phyloP scores from a whole-genome alignment of 352 stramenopile species.

The Hyaloperonospora brassicae region DNA sequence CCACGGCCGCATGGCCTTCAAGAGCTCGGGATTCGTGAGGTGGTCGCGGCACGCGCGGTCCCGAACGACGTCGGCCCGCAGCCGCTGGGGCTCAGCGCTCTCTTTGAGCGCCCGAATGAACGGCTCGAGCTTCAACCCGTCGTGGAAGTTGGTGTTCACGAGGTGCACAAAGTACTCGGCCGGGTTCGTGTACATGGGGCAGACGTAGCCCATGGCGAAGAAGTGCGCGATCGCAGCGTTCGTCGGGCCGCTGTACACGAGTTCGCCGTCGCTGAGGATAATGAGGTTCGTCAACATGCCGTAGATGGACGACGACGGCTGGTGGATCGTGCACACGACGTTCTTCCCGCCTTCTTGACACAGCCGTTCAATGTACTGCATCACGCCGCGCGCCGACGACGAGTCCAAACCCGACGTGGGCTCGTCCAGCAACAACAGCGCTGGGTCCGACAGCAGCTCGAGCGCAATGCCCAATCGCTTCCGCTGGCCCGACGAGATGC shows the following conservation, averaged over 20 bases:
- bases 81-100: slow-evolving; percentile 29
- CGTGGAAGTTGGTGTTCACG: slow-evolving; percentile 62
- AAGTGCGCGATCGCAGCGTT: slow-evolving; percentile 53
- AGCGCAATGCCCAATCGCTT: slow-evolving; percentile 92
- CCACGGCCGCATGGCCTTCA: slow-evolving; percentile 39
- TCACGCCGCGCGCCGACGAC: slow-evolving; percentile 82
- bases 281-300: slow-evolving; percentile 61
- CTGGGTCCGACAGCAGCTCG: slow-evolving; percentile 91
- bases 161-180: slow-evolving; percentile 68
- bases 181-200: slow-evolving; percentile 66
- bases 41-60: slow-evolving; percentile 31
- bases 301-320: slow-evolving; percentile 75
- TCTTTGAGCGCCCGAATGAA: slow-evolving; percentile 34
- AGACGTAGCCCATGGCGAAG: slow-evolving; percentile 45
- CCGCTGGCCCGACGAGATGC: slow-evolving; percentile 82
- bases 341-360: slow-evolving; percentile 59
- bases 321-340: slow-evolving; percentile 82
- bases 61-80: slow-evolving; percentile 32
- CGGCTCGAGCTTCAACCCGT: slow-evolving; percentile 32
- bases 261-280: slow-evolving; percentile 66
- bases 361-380: slow-evolving; percentile 62
- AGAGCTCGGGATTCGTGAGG: slow-evolving; percentile 33
- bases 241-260: slow-evolving; percentile 86
- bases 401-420: slow-evolving; percentile 90
- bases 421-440: slow-evolving; percentile 93